These are phyloP conservation scores for Ramalina peruviana DNA, from an alignment of 495 filamentous ascomycete genomes.

Conservation along the genomic window DNA sequence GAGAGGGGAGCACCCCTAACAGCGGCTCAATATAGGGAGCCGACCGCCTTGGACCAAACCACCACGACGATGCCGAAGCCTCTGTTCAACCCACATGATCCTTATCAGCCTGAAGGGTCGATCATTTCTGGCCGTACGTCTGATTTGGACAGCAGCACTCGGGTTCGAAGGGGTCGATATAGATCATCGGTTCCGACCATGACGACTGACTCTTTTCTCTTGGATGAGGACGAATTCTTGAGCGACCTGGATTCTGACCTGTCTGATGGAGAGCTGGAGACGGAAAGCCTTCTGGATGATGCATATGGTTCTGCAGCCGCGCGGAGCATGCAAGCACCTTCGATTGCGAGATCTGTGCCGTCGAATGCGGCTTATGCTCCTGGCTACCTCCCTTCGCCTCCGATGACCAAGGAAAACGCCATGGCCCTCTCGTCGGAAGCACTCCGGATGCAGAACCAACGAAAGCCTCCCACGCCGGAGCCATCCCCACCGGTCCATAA, in stretches of 20 bases:
- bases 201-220: conserved; percentile 42
- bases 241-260: conserved; percentile 73
- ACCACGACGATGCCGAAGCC: conserved; percentile 10
- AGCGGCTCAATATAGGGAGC: conserved; percentile 41
- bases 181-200: conserved; percentile 22
- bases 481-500: conserved; percentile 28
- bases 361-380: conserved; percentile 38
- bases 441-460: conserved; percentile 27
- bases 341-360: not conserved
- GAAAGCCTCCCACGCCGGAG: conserved; percentile 37
- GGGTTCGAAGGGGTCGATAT: conserved; percentile 43
- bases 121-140: conserved; percentile 25
- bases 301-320: conserved; percentile 24
- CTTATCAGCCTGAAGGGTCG: not conserved
- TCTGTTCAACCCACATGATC: conserved; percentile 9
- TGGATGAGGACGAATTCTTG: conserved; percentile 52
- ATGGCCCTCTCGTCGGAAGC: conserved; percentile 32
- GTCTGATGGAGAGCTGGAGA: conserved; percentile 50
- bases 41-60: conserved; percentile 5
- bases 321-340: conserved; percentile 27
- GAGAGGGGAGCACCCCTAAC: conserved; percentile 37
- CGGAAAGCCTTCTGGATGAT: conserved; percentile 29
- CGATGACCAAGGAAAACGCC: conserved; percentile 56
- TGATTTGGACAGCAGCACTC: not conserved
- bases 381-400: conserved; percentile 68